phyloP scores from a whole-genome alignment of 192 early-diverging fungal genomes.

The Spizellomyces sp. region DNA sequence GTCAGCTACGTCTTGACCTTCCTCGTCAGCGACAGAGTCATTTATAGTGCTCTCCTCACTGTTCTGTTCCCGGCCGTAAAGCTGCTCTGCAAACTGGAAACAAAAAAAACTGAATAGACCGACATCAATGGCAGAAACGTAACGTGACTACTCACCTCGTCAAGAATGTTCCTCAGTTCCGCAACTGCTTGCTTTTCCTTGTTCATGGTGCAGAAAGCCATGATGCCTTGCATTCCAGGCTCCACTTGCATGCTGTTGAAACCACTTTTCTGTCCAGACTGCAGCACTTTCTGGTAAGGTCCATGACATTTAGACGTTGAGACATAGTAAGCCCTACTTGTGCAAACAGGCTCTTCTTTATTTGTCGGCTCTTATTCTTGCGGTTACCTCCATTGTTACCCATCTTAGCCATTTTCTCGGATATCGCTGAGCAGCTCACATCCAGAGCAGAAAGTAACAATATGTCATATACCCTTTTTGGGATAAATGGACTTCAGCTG shows the following conservation, averaged over 20 bases:
- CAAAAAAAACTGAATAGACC: neutral
- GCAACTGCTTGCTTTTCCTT: conserved; percentile 34
- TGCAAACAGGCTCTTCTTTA: conserved; percentile 6
- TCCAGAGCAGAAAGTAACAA: too few relatives aligned
- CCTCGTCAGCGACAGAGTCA: conserved; percentile 16
- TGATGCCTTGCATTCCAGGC: conserved; percentile 47
- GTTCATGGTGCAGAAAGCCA: conserved; percentile 27
- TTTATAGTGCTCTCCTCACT: neutral
- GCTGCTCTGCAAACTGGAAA: conserved; percentile 31
- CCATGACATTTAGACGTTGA: neutral
- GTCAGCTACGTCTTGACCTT: conserved; percentile 29
- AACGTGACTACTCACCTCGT: conserved; percentile 27
- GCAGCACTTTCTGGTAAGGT: neutral
- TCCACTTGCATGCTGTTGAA: conserved; percentile 27
- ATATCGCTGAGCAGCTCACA: too few relatives aligned
- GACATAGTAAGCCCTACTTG: neutral
- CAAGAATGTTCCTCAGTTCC: conserved; percentile 35
- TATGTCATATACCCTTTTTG: too few relatives aligned
- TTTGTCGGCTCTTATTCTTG: neutral
- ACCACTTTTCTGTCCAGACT: neutral
- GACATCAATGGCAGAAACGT: neutral
- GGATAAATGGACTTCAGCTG: too few relatives aligned
- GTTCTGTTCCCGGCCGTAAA: conserved; percentile 20
- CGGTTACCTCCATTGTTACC: neutral
- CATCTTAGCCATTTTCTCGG: too few relatives aligned